These are phyloP conservation scores for Eleusine coracana DNA, from an alignment of 176 grass and related monocot genomes.

Conservation along the genomic window DNA sequence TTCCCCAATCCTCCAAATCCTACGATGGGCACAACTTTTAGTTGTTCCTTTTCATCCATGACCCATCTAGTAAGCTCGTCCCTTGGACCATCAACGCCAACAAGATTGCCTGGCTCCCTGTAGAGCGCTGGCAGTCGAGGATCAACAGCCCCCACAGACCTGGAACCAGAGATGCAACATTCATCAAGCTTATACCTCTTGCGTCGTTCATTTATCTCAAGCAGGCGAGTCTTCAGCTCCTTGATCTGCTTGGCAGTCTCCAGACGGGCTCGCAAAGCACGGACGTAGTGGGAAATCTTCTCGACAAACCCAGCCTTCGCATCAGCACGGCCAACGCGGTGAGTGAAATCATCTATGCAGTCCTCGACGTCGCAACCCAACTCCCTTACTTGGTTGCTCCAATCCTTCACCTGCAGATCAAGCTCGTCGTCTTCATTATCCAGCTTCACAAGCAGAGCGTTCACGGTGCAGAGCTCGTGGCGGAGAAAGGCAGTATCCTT, in stretches of 20 bases:
- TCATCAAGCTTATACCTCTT: constrained; percentile 16
- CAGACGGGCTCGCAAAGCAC: not conserved
- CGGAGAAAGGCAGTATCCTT: constrained; percentile 9
- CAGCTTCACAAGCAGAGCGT: constrained; percentile 15
- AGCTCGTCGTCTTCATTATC: not conserved
- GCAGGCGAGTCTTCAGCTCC: constrained; percentile 21
- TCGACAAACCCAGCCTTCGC: not conserved
- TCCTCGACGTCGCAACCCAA: constrained; percentile 19
- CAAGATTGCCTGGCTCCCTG: constrained; percentile 9
- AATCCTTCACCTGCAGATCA: not conserved
- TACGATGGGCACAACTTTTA: constrained; percentile 17
- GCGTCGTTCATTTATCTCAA: not conserved
- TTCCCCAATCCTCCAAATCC: constrained; percentile 22
- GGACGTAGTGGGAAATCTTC: constrained; percentile 5
- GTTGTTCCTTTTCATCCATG: not conserved
- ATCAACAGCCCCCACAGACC: not conserved
- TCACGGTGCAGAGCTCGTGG: not conserved
- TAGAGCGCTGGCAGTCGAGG: constrained; percentile 12
- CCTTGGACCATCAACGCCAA: constrained; percentile 2
- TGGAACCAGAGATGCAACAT: not conserved
- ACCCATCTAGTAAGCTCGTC: constrained; percentile 10
- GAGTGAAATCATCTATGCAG: not conserved
- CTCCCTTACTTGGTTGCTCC: constrained; percentile 31
- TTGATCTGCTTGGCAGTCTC: not conserved
- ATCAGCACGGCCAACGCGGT: not conserved